Percentiles rank a stretch among this genome's conserved stretches.
These are phyloP conservation scores for Clarireedia sp. DNA, from an alignment of 2,329 filamentous ascomycete species.

Conservation along the genomic window DNA sequence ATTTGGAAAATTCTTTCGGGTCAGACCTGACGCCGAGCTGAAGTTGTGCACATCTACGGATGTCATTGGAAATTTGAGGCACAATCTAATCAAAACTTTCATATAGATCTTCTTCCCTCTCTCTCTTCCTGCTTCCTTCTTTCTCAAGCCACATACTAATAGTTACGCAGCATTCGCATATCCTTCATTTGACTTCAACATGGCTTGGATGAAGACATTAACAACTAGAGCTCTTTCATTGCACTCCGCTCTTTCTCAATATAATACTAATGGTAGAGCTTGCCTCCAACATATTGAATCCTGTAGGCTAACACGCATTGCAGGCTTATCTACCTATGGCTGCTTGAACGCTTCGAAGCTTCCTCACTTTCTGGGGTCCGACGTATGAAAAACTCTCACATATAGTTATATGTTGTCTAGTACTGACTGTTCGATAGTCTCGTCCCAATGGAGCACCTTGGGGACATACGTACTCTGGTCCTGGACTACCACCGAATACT, in stretches of 20 bases:
- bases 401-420: not conserved
- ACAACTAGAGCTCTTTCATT: slow-evolving; percentile 4
- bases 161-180: not conserved
- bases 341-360: slow-evolving; percentile 26
- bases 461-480: slow-evolving; percentile 34
- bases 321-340: slow-evolving; percentile 23
- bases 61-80: not conserved
- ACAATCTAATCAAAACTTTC: not conserved
- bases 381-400: slow-evolving; percentile 19
- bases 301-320: not conserved
- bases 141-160: not conserved
- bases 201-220: slow-evolving; percentile 7
- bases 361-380: slow-evolving; percentile 37
- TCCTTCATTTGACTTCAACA: not conserved
- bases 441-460: slow-evolving; percentile 41
- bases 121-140: not conserved
- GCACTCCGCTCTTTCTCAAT: slow-evolving; percentile 6
- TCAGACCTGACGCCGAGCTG: slow-evolving; percentile 6
- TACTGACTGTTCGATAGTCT: slow-evolving; percentile 19
- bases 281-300: not conserved
- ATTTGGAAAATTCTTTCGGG: not conserved
- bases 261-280: slow-evolving; percentile 5
- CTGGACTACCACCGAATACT: slow-evolving; percentile 27
- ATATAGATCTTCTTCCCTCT: not conserved
- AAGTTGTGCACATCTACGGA: not conserved